Evolutionary conservation across 2,329 filamentous ascomycete species (phyloP), one percentile per base, ranked within the genome.

Genomic region (Xylariales sp.): DNA sequence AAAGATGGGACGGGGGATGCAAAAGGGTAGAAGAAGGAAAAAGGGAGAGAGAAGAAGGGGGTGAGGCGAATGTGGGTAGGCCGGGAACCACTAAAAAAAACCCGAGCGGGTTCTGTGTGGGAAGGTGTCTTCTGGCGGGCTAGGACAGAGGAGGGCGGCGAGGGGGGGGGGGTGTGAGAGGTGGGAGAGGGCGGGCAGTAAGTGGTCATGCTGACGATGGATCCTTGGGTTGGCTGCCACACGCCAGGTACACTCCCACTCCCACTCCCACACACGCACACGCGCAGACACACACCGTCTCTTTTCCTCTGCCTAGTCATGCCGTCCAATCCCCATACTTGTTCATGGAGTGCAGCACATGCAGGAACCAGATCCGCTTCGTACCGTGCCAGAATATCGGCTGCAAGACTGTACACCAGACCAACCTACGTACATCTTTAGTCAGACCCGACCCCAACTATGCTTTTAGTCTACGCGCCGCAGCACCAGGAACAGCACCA

Each of bases 1-100:
- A 46, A 49, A 47, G 43, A 49, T 46, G 50, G 47, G 46, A 45
- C 43, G 42, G 43, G 40, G 37, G 41, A 42, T 41, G 47, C 47
- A 48, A 53, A 52, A 56, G 50, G 45, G 50, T 46, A 43, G 43
- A 44, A 44, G 42, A 45, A 45, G 37, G 41, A 48, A 47, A 41
- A 42, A 40, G 41, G 37, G 43, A 37, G 44, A 27, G 37, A 25
- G 29, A 39, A 42, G 38, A 42, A 37, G 46, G 31, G 42, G 30
- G 23, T 39, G 30, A 29, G 23, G 21, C 14, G 31, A 24, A 23
- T 29, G 38, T 34, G 31, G 30, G 24, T 23, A 35, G 38, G 15
- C 14, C 29, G 33, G 37, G 25, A 38, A 23, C 37, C 38, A 43
- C 37, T 43, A 42, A 43, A 43, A 35, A n/a, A 43, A 39, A 39